A percentile compares a stretch with the other conserved stretches of the same genome.
Evolutionary conservation across 2,329 filamentous ascomycete genomes (phyloP).

Genomic region (Calonectria pseudoturangicola): DNA sequence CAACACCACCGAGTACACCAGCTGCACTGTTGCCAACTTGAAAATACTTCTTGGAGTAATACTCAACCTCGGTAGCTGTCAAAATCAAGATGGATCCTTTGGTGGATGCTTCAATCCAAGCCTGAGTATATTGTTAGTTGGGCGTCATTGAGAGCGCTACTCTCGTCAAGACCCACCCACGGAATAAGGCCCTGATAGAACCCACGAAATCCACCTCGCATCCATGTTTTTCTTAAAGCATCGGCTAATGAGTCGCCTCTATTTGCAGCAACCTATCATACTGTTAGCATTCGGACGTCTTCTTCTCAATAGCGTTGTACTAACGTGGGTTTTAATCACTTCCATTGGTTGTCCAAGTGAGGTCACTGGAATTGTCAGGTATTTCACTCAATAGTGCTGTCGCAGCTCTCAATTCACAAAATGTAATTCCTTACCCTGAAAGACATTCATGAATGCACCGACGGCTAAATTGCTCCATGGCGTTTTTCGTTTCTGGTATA

Average conservation of each 20-base stretch:
- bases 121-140: constrained; percentile 4
- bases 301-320: neutral
- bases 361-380: constrained; percentile 21
- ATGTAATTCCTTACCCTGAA: constrained; percentile 21
- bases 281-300: neutral
- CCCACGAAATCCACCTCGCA: constrained; percentile 23
- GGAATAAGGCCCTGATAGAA: constrained; percentile 41
- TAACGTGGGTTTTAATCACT: constrained; percentile 37
- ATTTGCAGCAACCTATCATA: constrained; percentile 18
- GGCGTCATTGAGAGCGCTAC: neutral
- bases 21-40: constrained; percentile 11
- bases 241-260: constrained; percentile 29
- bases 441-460: constrained; percentile 36
- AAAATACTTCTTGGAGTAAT: constrained; percentile 32
- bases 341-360: constrained; percentile 37
- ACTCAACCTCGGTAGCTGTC: constrained; percentile 35
- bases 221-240: constrained; percentile 36
- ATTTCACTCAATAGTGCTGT: neutral
- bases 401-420: too few species aligned
- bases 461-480: constrained; percentile 38
- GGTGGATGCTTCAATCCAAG: constrained; percentile 39
- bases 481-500: constrained; percentile 31
- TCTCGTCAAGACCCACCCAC: constrained; percentile 18
- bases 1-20: constrained; percentile 26
- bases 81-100: constrained; percentile 38